Percentiles rank a stretch among this genome's conserved stretches.
Conservation (phyloP, 2,329 filamentous ascomycete species). For the Whalleya microplaca region DNA sequence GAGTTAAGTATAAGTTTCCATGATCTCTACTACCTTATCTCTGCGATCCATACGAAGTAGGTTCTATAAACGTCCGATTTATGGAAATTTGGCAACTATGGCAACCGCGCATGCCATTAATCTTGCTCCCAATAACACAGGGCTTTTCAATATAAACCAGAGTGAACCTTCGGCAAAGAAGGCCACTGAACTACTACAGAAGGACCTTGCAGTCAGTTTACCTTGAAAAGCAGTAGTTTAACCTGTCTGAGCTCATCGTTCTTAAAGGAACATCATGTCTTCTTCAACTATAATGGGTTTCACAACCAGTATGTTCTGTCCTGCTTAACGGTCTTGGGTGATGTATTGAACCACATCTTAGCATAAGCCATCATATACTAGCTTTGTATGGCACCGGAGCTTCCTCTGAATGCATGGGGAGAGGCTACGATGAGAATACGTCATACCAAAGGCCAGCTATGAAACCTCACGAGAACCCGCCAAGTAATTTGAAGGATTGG, state of each 20-base stretch:
- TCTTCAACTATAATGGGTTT: constrained; percentile 75
- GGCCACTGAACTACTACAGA: constrained; percentile 71
- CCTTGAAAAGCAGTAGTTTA: constrained; percentile 5
- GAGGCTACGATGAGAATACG: constrained; percentile 66
- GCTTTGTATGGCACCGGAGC: constrained; percentile 78
- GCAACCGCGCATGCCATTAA: constrained; percentile 53
- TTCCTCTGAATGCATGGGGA: constrained; percentile 58
- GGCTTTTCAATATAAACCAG: constrained; percentile 51
- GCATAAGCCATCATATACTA: constrained; percentile 74
- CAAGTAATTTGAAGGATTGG: constrained; percentile 61
- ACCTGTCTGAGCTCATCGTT: not conserved
- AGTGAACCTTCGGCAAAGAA: constrained; percentile 63
- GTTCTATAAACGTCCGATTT: constrained; percentile 1
- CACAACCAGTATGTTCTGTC: constrained; percentile 71
- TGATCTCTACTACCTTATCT: not conserved
- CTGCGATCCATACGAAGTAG: constrained; percentile 4
- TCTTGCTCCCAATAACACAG: constrained; percentile 53
- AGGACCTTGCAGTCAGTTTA: constrained; percentile 65
- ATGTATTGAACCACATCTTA: constrained; percentile 30
- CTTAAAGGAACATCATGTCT: constrained; percentile 68
- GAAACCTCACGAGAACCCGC: constrained; percentile 50
- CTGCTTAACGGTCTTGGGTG: not conserved
- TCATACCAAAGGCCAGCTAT: constrained; percentile 65
- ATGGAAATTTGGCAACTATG: constrained; percentile 39
- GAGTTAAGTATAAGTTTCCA: not conserved